Conservation (phyloP, 805 yeast species). For the Kodamaea fukazawae region DNA sequence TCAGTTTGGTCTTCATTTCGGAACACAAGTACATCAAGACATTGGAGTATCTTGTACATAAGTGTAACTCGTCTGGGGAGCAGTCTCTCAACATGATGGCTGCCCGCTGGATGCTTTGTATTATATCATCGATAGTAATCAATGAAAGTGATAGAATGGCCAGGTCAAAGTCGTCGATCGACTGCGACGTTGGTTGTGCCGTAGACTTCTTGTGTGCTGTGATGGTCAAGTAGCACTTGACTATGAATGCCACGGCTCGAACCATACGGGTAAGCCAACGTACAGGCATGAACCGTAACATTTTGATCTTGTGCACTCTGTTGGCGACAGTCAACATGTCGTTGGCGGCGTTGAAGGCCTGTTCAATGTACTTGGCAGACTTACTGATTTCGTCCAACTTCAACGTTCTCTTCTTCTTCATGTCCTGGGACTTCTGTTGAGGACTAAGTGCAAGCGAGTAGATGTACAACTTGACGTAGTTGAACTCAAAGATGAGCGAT, state of each 20-base stretch:
- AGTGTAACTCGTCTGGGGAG: conserved; percentile 84
- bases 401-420: conserved; percentile 25
- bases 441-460: conserved; percentile 75
- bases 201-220: conserved; percentile 43
- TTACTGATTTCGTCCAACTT: conserved; percentile 67
- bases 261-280: conserved; percentile 86
- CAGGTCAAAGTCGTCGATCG: conserved; percentile 37
- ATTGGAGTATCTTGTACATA: conserved; percentile 76
- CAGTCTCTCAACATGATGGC: conserved; percentile 77
- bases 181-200: conserved; percentile 14
- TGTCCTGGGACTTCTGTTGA: conserved; percentile 21
- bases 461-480: conserved; percentile 79
- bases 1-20: conserved; percentile 58
- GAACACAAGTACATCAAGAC: conserved; percentile 73
- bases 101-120: conserved; percentile 63
- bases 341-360: conserved; percentile 81
- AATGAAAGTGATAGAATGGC: conserved; percentile 58
- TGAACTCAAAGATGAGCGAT: conserved; percentile 74
- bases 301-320: conserved; percentile 60
- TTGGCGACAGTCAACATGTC: conserved; percentile 71
- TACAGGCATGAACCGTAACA: conserved; percentile 82
- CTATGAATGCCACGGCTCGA: conserved; percentile 84
- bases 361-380: conserved; percentile 73
- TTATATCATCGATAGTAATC: conserved; percentile 68
- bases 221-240: conserved; percentile 74